Base-by-base conservation (phyloP, 805 yeast genomes). In the Lachancea nothofagi region DNA sequence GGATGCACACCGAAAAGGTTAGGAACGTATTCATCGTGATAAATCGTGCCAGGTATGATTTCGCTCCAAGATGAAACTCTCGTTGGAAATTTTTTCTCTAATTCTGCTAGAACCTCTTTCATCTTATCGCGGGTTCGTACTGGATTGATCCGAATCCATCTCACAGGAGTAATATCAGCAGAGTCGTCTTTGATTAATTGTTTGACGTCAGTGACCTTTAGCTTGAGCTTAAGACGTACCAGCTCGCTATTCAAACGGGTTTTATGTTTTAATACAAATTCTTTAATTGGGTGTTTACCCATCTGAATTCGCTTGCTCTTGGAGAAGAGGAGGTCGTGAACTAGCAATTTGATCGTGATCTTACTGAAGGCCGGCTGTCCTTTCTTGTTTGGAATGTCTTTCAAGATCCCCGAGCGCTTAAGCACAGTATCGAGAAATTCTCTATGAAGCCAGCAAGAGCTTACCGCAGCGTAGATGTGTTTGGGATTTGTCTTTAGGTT, bases 251-350 rank as follows among this genome's bases (percentile, higher is more conserved):
- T 78, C 36, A 90, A 66, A 49, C 97, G 68, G 0, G 95, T 80
- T 59, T 83, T 85, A 58, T 88, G 82, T 43, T 77, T 72, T 41
- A 93, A 64, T 4, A 93, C 69, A 9, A 84, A 82, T 35, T 84
- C 93, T 55, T 93, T 93, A 42, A 87, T 71, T 0, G 90, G 84
- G 45, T 82, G 87, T 53, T 88, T 89, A 5, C 94, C 94, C 70
- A 87, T 81, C 57, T 87, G 94, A 43, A 90, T 82, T 45, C 96
- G 66, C 8, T 94, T 93, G 20, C 77, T 71, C 47, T 78, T 74
- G 5, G 90, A 74, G 42, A 93, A 71, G 5, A 89, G 60, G 38
- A 87, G 66, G 63, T 90, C 98, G 54, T 90, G 95, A 1, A 81
- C 81, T 61, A 90, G 62, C 7, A 90, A 65, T 38, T 80, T 46